Percentiles rank a stretch among this genome's conserved stretches.
These are phyloP conservation scores for Coemansia erecta DNA, from an alignment of 192 early-diverging fungal genomes.

Conservation along the genomic window DNA sequence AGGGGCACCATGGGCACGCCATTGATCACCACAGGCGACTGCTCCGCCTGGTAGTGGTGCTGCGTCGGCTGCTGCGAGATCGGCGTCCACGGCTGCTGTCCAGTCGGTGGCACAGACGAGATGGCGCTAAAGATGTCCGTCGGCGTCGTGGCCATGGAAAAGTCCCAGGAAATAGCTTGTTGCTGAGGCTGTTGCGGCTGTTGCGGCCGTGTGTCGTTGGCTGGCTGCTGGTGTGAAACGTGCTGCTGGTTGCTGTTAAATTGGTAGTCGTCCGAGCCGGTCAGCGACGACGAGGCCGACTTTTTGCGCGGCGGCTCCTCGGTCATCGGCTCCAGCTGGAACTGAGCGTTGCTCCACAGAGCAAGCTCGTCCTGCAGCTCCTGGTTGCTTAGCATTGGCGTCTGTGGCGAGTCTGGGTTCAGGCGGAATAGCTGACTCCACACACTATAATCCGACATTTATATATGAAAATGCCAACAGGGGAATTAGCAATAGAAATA, in stretches of 20 bases:
- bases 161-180: constrained; percentile 29
- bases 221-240: too few species aligned
- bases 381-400: constrained; percentile 56
- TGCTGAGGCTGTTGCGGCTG: constrained; percentile 6
- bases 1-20: constrained; percentile 34
- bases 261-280: constrained; percentile 7
- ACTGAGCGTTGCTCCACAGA: constrained; percentile 69
- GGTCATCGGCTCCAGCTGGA: constrained; percentile 57
- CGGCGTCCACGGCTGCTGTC: constrained; percentile 17
- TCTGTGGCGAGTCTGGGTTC: constrained; percentile 56
- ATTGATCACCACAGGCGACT: constrained; percentile 15
- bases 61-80: constrained; percentile 23
- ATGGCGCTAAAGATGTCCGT: constrained; percentile 35
- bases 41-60: too few species aligned
- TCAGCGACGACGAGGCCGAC: constrained; percentile 6
- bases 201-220: too few species aligned
- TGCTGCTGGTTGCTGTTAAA: too few species aligned
- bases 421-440: constrained; percentile 50
- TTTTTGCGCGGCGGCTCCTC: constrained; percentile 20
- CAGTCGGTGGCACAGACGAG: constrained; percentile 7
- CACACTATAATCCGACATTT: constrained; percentile 45
- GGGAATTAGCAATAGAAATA: too few species aligned
- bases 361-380: constrained; percentile 66
- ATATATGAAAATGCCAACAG: too few species aligned
- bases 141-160: constrained; percentile 31